Evolutionary conservation across 148 eudicot species (phyloP), one percentile per base, ranked within the genome.

Genomic region (Rhododendron williamsianum): DNA sequence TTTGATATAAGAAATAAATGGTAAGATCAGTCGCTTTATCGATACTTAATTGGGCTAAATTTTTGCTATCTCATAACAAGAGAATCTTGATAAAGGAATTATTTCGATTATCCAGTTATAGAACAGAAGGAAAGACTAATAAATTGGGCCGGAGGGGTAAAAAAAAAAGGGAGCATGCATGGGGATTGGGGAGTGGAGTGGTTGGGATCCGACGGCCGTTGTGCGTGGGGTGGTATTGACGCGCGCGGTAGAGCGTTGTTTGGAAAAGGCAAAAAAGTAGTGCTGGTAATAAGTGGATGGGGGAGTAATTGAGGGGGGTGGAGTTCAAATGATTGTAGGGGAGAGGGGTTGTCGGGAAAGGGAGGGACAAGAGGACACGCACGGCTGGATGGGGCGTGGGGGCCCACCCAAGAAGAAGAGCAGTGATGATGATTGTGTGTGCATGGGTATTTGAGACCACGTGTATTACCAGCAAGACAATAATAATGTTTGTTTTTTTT

Each of bases 321-420:
- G 30, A 84, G 85, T 84, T 81, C 88, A 89, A 89, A 89, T 89
- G 90, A 86, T 89, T 89, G 88, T 84, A 35, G 84, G 48, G 35
- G 85, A 74, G 84, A 43, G 85, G 23, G 78, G 11, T 46, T 89
- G 90, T 84, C 90, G 87, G 90, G 85, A 0, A 18, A 84, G 5
- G 46, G 45, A 69, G 77, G 81, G 86, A 89, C 90, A 89, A 77
- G 77, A 84, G 33, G 87, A 87, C 85, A 89, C 87, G 83, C 87
- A 88, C 87, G 89, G 82, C 81, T 81, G 65, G 84, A 5, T 7
- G 16, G 74, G 0, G 38, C 12, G 54, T 46, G 60, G 80, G 81
- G 82, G 72, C 60, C 63, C 87, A 71, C 85, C 54, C 18, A 16
- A 10, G 23, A 4, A 10, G 23, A 4, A 16, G 45, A 9, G 19